phyloP scores from a whole-genome alignment of 768 basidiomycete genomes.

The Daedaleopsis sinensis region DNA sequence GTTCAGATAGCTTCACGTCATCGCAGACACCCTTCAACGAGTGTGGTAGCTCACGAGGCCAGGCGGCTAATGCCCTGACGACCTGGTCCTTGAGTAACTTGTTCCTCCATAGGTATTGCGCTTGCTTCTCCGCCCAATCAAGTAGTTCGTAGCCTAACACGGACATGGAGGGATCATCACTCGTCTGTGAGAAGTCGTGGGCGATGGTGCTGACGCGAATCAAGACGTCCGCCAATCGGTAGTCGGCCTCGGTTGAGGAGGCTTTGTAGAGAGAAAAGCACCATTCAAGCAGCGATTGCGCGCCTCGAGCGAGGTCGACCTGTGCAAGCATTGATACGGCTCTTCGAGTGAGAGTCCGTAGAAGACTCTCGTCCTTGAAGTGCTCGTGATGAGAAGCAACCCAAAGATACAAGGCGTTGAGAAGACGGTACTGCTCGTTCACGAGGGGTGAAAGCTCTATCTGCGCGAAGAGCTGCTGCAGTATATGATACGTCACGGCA shows the following conservation, averaged over 20 bases:
- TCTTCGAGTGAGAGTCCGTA: conserved; percentile 72
- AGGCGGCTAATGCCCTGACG: conserved; percentile 64
- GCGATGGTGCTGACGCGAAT: conserved; percentile 67
- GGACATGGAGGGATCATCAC: conserved; percentile 32
- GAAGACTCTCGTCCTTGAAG: conserved; percentile 59
- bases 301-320: conserved; percentile 63
- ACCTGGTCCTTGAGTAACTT: conserved; percentile 46
- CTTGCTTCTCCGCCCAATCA: conserved; percentile 65
- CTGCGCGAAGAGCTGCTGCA: conserved; percentile 71
- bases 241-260: conserved; percentile 42
- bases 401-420: conserved; percentile 77
- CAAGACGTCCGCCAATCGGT: conserved; percentile 64
- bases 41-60: conserved; percentile 67
- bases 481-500: conserved; percentile 77
- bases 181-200: conserved; percentile 51
- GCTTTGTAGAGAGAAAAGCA: conserved; percentile 56
- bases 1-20: conserved; percentile 46
- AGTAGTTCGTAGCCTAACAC: conserved; percentile 52
- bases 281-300: conserved; percentile 83
- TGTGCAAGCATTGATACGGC: conserved; percentile 67
- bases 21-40: conserved; percentile 48
- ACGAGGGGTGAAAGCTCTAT: conserved; percentile 71
- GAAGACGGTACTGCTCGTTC: conserved; percentile 78
- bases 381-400: conserved; percentile 60
- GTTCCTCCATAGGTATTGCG: conserved; percentile 43